A percentile compares a stretch with the other conserved stretches of the same genome.
Conservation (phyloP, 495 filamentous ascomycete species). For the Patellaria atrata region DNA sequence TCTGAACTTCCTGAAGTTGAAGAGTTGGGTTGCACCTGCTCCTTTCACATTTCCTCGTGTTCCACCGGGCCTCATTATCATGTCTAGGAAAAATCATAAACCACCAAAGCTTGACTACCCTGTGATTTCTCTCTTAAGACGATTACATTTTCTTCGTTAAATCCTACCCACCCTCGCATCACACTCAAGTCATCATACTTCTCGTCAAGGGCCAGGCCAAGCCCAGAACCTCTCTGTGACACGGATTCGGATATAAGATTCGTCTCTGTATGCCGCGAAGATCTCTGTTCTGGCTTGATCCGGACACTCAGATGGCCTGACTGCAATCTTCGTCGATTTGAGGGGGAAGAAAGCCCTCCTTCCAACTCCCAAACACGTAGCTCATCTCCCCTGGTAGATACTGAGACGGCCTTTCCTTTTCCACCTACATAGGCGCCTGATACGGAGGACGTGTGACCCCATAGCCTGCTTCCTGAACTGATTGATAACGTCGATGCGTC, state of each 20-base stretch:
- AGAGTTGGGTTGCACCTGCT: too few relatives aligned
- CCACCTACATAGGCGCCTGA: constrained; percentile 73
- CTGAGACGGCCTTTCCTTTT: constrained; percentile 80
- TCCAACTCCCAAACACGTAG: constrained; percentile 92
- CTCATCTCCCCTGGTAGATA: constrained; percentile 69
- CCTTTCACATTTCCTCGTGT: too few relatives aligned
- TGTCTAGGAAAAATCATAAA: constrained; percentile 95
- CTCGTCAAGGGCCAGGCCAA: constrained; percentile 15
- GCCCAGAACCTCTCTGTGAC: constrained; percentile 6
- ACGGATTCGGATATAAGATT: constrained; percentile 8
- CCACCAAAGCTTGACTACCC: constrained; percentile 59
- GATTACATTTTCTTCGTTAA: constrained; percentile 88
- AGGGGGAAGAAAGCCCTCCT: constrained; percentile 40
- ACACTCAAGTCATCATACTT: constrained; percentile 19
- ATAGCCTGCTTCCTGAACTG: constrained; percentile 61
- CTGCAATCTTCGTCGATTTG: constrained; percentile 26
- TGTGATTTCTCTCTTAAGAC: constrained; percentile 56
- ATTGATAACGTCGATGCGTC: constrained; percentile 51
- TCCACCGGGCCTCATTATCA: too few relatives aligned
- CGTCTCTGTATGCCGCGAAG: constrained; percentile 13
- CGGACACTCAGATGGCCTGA: constrained; percentile 40
- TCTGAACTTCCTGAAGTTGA: too few relatives aligned
- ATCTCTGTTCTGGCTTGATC: constrained; percentile 30
- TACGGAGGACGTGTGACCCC: constrained; percentile 90
- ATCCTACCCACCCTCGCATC: constrained; percentile 59